Conservation (phyloP, 202 grass and related monocot genomes). For the Carex sylvatica region DNA sequence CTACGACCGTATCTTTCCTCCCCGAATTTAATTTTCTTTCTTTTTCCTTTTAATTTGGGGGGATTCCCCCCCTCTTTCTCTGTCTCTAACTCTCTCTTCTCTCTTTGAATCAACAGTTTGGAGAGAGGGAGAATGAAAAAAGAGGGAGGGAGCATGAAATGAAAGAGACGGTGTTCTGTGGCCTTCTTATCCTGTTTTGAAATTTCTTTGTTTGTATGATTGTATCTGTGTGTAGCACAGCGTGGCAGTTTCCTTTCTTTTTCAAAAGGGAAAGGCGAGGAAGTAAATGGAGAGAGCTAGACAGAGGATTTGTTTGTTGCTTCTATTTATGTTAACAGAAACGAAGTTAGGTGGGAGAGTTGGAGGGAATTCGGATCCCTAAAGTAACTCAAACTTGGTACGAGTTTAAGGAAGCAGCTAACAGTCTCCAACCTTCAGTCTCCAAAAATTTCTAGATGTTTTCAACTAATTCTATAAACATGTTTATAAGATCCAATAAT, state of each 20-base stretch:
- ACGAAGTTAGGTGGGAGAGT: conserved; percentile 7
- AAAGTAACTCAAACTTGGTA: too few species aligned
- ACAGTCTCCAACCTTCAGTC: too few species aligned
- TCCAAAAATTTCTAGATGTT: too few species aligned
- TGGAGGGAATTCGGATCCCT: not conserved
- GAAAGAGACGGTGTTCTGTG: not conserved
- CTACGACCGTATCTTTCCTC: not conserved
- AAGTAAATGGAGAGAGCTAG: not conserved
- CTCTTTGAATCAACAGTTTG: not conserved
- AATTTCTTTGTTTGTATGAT: not conserved
- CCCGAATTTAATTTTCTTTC: not conserved
- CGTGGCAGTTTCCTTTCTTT: conserved; percentile 24
- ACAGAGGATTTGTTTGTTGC: not conserved
- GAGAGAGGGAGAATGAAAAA: conserved; percentile 2
- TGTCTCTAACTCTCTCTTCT: not conserved
- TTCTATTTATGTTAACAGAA: conserved; percentile 26
- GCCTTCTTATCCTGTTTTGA: conserved; percentile 9
- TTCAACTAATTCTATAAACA: too few species aligned
- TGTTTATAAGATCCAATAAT: too few species aligned
- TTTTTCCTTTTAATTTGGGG: conserved; percentile 20
- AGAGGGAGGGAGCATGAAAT: not conserved
- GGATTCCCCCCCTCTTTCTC: not conserved
- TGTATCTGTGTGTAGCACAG: not conserved
- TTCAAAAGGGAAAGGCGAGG: conserved; percentile 5
- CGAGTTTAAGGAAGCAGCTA: too few species aligned